A percentile compares a stretch with the other conserved stretches of the same genome.
Evolutionary conservation across 75 land plant species (phyloP).

Genomic region (Selaginella tamariscina): DNA sequence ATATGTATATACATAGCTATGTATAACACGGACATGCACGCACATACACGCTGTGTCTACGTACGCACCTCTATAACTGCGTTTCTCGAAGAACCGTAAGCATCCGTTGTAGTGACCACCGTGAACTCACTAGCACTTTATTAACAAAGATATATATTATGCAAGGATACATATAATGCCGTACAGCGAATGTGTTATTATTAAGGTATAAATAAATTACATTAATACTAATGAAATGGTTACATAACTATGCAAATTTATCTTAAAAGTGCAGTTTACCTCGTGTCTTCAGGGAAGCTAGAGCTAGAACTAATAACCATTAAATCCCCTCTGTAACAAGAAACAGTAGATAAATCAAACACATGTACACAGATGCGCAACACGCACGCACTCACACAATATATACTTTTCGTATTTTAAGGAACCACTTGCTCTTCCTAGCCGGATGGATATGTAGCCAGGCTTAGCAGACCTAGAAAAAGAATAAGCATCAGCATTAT

Average conservation of each 20-base stretch:
- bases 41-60: background rate
- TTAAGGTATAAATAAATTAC: too few relatives aligned
- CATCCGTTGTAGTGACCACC: background rate
- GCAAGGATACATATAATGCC: too few relatives aligned
- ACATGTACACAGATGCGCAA: background rate
- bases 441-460: background rate
- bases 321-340: slow-evolving; percentile 11
- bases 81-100: slow-evolving; percentile 17
- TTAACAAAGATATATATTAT: background rate
- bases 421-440: slow-evolving; percentile 5
- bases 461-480: background rate
- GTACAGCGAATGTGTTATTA: too few relatives aligned
- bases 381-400: background rate
- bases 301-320: slow-evolving; percentile 18
- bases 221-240: background rate
- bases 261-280: background rate
- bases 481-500: background rate
- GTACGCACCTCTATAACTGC: slow-evolving; percentile 24
- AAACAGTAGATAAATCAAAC: too few relatives aligned
- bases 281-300: slow-evolving; percentile 2
- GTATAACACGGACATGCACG: too few relatives aligned
- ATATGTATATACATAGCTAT: too few relatives aligned
- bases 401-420: slow-evolving; percentile 7
- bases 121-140: background rate
- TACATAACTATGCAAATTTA: slow-evolving; percentile 15